These are phyloP conservation scores for Garcia nutans DNA, from an alignment of 345 rosid species.

Conservation along the genomic window DNA sequence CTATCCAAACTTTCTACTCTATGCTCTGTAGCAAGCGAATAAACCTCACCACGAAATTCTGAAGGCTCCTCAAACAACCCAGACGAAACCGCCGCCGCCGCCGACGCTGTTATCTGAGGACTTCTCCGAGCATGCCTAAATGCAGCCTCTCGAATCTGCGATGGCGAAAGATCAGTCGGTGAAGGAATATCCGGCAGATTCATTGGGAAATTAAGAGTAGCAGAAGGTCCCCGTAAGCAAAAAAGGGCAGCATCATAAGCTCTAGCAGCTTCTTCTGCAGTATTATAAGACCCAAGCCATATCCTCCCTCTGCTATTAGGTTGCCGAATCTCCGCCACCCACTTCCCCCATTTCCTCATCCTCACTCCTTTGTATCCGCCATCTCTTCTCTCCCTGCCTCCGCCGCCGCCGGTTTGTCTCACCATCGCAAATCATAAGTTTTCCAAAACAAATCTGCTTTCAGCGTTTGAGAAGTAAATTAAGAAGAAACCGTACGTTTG, in stretches of 20 bases:
- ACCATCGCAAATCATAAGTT: slow-evolving; percentile 14
- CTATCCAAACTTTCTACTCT: neutral
- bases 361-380: slow-evolving; percentile 54
- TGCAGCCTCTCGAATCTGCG: slow-evolving; percentile 48
- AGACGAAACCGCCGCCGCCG: neutral
- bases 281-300: slow-evolving; percentile 63
- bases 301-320: slow-evolving; percentile 54
- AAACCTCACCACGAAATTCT: neutral
- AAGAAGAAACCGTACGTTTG: too few relatives aligned
- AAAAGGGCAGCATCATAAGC: slow-evolving; percentile 66
- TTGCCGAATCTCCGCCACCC: slow-evolving; percentile 71
- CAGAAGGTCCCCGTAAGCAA: slow-evolving; percentile 51
- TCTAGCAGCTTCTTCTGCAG: slow-evolving; percentile 62
- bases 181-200: slow-evolving; percentile 37
- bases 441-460: neutral
- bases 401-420: slow-evolving; percentile 1
- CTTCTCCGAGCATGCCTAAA: slow-evolving; percentile 34
- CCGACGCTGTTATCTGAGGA: neutral
- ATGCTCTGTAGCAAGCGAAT: neutral
- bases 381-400: slow-evolving; percentile 6
- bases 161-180: slow-evolving; percentile 24
- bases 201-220: slow-evolving; percentile 47
- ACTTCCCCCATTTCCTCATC: slow-evolving; percentile 77
- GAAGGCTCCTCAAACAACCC: neutral
- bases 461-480: too few relatives aligned